Evolutionary conservation across 2,329 filamentous ascomycete species (phyloP).

Genomic region (Penicillium sp.): DNA sequence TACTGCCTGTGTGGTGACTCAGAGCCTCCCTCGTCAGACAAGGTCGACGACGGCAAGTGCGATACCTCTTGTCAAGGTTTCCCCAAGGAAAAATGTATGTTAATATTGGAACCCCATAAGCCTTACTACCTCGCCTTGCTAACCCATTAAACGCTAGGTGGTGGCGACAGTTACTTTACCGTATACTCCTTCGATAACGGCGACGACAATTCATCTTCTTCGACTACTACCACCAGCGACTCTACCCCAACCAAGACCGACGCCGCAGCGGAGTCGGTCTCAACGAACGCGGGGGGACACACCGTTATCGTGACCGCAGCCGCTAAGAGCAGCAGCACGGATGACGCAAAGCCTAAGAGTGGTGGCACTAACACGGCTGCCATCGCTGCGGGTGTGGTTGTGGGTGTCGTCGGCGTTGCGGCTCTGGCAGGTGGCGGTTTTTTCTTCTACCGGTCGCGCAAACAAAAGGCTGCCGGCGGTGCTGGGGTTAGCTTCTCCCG

Average conservation of each 20-base stretch:
- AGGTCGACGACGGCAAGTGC: slow-evolving; percentile 66
- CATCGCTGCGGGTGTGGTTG: slow-evolving; percentile 85
- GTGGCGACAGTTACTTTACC: slow-evolving; percentile 58
- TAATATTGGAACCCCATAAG: background rate
- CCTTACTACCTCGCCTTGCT: background rate
- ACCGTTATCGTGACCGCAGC: slow-evolving; percentile 42
- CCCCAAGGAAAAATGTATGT: slow-evolving; percentile 66
- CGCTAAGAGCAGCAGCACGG: slow-evolving; percentile 11
- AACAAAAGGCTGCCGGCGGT: slow-evolving; percentile 81
- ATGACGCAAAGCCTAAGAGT: slow-evolving; percentile 29
- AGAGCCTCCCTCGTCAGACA: slow-evolving; percentile 63
- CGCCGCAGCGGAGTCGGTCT: slow-evolving; percentile 17
- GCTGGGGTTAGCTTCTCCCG: slow-evolving; percentile 77
- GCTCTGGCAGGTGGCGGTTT: slow-evolving; percentile 70
- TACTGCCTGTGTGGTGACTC: slow-evolving; percentile 75
- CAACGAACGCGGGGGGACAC: slow-evolving; percentile 31
- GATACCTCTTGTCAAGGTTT: slow-evolving; percentile 68
- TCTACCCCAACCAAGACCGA: slow-evolving; percentile 15
- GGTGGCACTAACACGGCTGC: slow-evolving; percentile 72
- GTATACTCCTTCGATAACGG: slow-evolving; percentile 50
- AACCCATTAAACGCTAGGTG: slow-evolving; percentile 52
- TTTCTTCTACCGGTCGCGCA: slow-evolving; percentile 75
- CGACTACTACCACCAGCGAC: slow-evolving; percentile 19
- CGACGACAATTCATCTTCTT: slow-evolving; percentile 38
- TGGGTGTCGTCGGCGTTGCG: slow-evolving; percentile 73